Percentiles rank a stretch among this genome's conserved stretches.
These are phyloP conservation scores for Penicillium hesseltinei DNA, from an alignment of 2,329 filamentous ascomycete species.

Conservation along the genomic window DNA sequence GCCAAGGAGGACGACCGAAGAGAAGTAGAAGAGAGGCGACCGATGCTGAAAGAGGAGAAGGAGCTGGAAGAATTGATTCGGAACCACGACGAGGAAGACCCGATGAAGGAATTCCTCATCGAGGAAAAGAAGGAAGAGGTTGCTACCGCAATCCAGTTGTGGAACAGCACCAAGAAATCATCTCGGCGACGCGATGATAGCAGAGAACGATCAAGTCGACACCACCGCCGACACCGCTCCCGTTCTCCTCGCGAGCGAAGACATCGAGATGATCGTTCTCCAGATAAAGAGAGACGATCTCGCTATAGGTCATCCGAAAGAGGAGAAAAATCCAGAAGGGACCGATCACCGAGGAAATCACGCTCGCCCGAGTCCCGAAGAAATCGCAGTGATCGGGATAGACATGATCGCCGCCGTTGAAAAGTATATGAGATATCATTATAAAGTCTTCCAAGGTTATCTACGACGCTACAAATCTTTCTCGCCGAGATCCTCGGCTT, in stretches of 20 bases:
- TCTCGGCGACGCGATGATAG: constrained; percentile 33
- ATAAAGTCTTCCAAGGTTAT: background rate
- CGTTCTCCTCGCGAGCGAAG: constrained; percentile 31
- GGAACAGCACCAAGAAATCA: constrained; percentile 51
- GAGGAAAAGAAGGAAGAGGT: constrained; percentile 90
- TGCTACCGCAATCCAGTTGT: constrained; percentile 62
- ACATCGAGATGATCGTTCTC: constrained; percentile 30
- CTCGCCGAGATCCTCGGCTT: background rate
- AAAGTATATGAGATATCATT: background rate
- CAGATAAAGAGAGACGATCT: constrained; percentile 24
- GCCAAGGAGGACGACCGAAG: constrained; percentile 37
- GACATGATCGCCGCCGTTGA: constrained; percentile 34
- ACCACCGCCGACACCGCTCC: constrained; percentile 47
- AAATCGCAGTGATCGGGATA: constrained; percentile 29
- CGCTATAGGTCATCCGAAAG: constrained; percentile 27
- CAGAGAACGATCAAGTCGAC: constrained; percentile 43
- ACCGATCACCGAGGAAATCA: constrained; percentile 29
- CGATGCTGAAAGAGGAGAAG: constrained; percentile 74
- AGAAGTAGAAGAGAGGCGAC: constrained; percentile 54
- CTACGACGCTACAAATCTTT: background rate
- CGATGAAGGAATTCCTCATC: constrained; percentile 90
- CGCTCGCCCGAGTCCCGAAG: constrained; percentile 30
- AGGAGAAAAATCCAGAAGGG: constrained; percentile 29
- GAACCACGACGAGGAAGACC: constrained; percentile 91
- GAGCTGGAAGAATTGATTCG: constrained; percentile 73